These are phyloP conservation scores for Pichia inconspicua DNA, from an alignment of 1,139 yeast genomes.

Conservation along the genomic window DNA sequence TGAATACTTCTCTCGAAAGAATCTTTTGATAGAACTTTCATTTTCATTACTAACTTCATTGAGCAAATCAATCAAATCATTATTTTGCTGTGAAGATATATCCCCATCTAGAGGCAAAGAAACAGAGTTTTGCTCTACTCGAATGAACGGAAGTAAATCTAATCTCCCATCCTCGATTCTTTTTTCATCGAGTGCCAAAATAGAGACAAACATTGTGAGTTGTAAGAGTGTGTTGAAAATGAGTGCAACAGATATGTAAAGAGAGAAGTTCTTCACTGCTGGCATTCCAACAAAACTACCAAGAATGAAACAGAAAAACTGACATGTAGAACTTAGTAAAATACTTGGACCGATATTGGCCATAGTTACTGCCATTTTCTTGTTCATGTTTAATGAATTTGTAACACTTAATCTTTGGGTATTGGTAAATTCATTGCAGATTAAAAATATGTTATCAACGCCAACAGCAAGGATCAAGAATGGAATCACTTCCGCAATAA, in stretches of 20 bases:
- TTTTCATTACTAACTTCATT: slow-evolving; percentile 11
- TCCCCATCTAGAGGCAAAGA: slow-evolving; percentile 11
- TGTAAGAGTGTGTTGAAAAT: slow-evolving; percentile 70
- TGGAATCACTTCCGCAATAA: slow-evolving; percentile 96
- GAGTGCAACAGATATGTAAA: slow-evolving; percentile 84
- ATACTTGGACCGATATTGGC: slow-evolving; percentile 84
- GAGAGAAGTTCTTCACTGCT: slow-evolving; percentile 88
- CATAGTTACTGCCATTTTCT: slow-evolving; percentile 56
- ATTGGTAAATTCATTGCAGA: slow-evolving; percentile 67
- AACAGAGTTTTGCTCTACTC: slow-evolving; percentile 20
- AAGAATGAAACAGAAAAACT: slow-evolving; percentile 65
- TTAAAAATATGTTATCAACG: slow-evolving; percentile 82
- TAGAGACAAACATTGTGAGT: slow-evolving; percentile 70
- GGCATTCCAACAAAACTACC: slow-evolving; percentile 89
- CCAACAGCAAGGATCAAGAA: slow-evolving; percentile 89
- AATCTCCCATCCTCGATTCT: slow-evolving; percentile 52
- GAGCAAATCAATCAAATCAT: slow-evolving; percentile 14
- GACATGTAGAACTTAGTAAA: slow-evolving; percentile 66
- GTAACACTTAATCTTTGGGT: slow-evolving; percentile 39
- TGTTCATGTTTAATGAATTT: slow-evolving; percentile 35
- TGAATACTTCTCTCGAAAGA: slow-evolving; percentile 41
- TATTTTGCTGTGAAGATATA: slow-evolving; percentile 6
- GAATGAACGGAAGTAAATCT: slow-evolving; percentile 52
- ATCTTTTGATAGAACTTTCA: slow-evolving; percentile 30
- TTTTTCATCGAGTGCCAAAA: slow-evolving; percentile 59